Evolutionary conservation across 2,329 filamentous ascomycete genomes (phyloP), one percentile per base, ranked within the genome.

Genomic region (Alternaria gaisen): DNA sequence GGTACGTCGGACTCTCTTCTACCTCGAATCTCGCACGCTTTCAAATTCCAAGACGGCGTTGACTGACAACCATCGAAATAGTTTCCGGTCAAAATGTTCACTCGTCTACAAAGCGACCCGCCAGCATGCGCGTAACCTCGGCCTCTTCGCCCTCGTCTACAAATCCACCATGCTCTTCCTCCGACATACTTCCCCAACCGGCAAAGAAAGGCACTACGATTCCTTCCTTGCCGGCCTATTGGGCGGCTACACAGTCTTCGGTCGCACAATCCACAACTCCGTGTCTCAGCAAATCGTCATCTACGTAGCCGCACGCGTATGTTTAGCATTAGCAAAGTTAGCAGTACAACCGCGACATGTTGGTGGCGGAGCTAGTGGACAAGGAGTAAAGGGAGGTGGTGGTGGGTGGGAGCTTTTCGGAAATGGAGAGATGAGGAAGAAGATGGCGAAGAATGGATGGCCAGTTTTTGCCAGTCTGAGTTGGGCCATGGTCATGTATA

Each of bases 281-380:
- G 90, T 97, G 64, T 97, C 90, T 81, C 93, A 97, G 83, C 94
- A 99, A 84, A 99, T 99, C 77, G 93, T 97, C 79, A 92, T 98
- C 72, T 99, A 99, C 83, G 91, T 99, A 65, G 97, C 97, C 76
- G 95, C 95, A 48, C 89, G 95, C 67, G 95, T 97, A 16, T 86
- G 91, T 62, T 87, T 99, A 34, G 92, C 92, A 9, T 82, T 96
- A 24, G 95, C 94, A 32, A 92, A 93, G 74, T 83, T 98, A 59
- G 88, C 91, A 58, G 88, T 98, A 65, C 90, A 92, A 79, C 86
- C 85, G 2, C 81, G 71, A 11, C 75, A 77, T 18, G 76, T 78
- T 28, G 77, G 76, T 1, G 75, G 75, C 10, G 72, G 69, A n/a
- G 61, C 32, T 16, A 58, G 59, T 22, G 53, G 60, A 11, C 47